Conservation (phyloP, 805 yeast species). For the Teunomyces pallodes region DNA sequence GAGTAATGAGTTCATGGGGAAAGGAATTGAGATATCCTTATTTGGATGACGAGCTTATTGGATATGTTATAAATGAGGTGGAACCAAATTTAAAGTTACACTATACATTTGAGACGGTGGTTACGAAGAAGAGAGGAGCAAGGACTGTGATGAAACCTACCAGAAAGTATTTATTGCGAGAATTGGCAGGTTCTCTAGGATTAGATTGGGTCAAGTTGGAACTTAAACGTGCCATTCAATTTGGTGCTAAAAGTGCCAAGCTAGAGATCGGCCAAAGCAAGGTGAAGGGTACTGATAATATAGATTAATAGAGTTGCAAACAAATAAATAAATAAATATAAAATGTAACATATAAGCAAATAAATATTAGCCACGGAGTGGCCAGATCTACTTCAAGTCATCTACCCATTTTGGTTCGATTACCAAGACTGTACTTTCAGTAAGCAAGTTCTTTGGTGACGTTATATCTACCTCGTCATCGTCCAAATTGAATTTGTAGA, state of each 20-base stretch:
- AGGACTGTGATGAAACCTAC: slow-evolving; percentile 19
- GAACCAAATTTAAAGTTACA: slow-evolving; percentile 48
- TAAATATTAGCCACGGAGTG: neutral
- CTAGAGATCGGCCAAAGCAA: slow-evolving; percentile 79
- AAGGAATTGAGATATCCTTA: slow-evolving; percentile 89
- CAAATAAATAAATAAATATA: neutral
- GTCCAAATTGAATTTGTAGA: slow-evolving; percentile 23
- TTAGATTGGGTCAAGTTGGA: slow-evolving; percentile 63
- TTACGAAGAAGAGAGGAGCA: slow-evolving; percentile 27
- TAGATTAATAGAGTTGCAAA: slow-evolving; percentile 5
- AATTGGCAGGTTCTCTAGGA: slow-evolving; percentile 52
- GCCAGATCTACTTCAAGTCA: slow-evolving; percentile 15
- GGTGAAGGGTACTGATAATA: slow-evolving; percentile 67
- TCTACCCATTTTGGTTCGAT: slow-evolving; percentile 42
- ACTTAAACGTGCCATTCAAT: slow-evolving; percentile 91
- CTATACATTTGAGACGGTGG: slow-evolving; percentile 23
- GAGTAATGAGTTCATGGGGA: slow-evolving; percentile 83
- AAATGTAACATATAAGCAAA: neutral
- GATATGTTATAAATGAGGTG: slow-evolving; percentile 43
- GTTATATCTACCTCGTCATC: slow-evolving; percentile 18
- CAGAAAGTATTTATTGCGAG: slow-evolving; percentile 59
- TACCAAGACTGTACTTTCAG: slow-evolving; percentile 39
- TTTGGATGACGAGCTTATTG: slow-evolving; percentile 61
- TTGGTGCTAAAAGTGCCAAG: slow-evolving; percentile 94
- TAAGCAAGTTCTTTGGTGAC: slow-evolving; percentile 21